Base-by-base conservation (phyloP, 2,329 filamentous ascomycete species). In the Aurifilum marmelostoma region DNA sequence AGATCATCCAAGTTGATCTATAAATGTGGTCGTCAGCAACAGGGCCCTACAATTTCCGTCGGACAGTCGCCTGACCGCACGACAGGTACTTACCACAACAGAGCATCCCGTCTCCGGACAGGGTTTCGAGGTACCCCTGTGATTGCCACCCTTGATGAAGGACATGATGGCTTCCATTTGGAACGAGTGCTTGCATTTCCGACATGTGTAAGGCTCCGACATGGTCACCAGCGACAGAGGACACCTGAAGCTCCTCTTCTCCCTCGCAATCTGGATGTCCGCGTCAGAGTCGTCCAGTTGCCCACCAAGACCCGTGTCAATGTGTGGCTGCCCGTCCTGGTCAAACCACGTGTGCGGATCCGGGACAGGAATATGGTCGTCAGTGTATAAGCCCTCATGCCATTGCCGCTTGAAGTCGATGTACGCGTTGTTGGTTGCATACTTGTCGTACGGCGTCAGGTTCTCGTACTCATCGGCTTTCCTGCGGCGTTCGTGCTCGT, bases 131-230 rank as follows among this genome's bases (percentile, higher is more conserved):
- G 34, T 67, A 52, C n/a, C 67, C 68, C 16, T 59, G 12, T 73
- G 60, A 69, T 73, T 75, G n/a, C 60, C 63, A 29, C 72, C 71
- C 67, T 83, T 83, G 76, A 82, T 70, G 56, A 89, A 63, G 58
- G 88, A 84, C 32, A 87, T 68, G 52, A 94, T 89, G 0, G 88
- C 87, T 1, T 77, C 75, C 77, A 87, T 90, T 75, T 94, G 90
- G 75, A 92, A 94, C 0, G 86, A 89, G 77, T 94, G 92, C 67
- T 87, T 88, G 81, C 92, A 94, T 72, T 87, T 86, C 18, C 76
- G 80, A 73, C 87, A 92, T 67, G 87, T 91, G 74, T 87, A 88
- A 0, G 92, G 92, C 65, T 92, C 85, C 56, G 82, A 80, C 81
- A 93, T 89, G 59, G 85, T 81, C 65, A 82, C 82, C 72, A 93